A percentile compares a stretch with the other conserved stretches of the same genome.
These are phyloP conservation scores for Ceratocystis albifundus DNA, from an alignment of 2,329 filamentous ascomycete genomes.

Conservation along the genomic window DNA sequence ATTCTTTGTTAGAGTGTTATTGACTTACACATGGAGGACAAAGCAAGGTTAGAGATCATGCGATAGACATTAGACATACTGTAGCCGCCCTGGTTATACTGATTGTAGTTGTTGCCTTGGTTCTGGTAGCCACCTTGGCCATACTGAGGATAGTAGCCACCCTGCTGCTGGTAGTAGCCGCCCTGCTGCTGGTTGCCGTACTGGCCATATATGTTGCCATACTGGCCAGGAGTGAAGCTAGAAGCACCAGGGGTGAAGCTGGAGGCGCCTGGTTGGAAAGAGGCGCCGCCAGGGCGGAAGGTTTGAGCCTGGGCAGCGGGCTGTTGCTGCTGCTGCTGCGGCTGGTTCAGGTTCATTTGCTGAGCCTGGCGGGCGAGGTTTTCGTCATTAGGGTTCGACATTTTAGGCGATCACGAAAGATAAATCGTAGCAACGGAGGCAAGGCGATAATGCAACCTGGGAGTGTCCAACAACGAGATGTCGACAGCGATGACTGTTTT, in stretches of 20 bases:
- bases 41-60: slow-evolving; percentile 9
- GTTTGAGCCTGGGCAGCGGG: slow-evolving; percentile 36
- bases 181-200: slow-evolving; percentile 39
- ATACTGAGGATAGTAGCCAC: slow-evolving; percentile 33
- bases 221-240: slow-evolving; percentile 61
- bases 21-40: not conserved
- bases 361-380: slow-evolving; percentile 74
- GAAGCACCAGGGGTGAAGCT: slow-evolving; percentile 63
- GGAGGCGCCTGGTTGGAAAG: slow-evolving; percentile 54
- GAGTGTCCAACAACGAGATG: not conserved
- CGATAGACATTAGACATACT: slow-evolving; percentile 22
- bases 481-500: not conserved
- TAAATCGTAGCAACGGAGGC: not conserved
- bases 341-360: slow-evolving; percentile 65
- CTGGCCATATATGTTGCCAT: slow-evolving; percentile 46
- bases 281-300: slow-evolving; percentile 37
- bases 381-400: slow-evolving; percentile 92
- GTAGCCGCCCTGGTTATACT: slow-evolving; percentile 41
- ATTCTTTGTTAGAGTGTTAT: slow-evolving; percentile 2
- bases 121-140: slow-evolving; percentile 29
- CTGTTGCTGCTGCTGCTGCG: slow-evolving; percentile 52
- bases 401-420: slow-evolving; percentile 32
- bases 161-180: slow-evolving; percentile 39
- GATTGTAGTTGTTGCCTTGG: slow-evolving; percentile 36
- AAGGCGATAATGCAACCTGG: not conserved